These are phyloP conservation scores for Elongisporangium anandrum DNA, from an alignment of 352 stramenopile genomes.

Conservation along the genomic window DNA sequence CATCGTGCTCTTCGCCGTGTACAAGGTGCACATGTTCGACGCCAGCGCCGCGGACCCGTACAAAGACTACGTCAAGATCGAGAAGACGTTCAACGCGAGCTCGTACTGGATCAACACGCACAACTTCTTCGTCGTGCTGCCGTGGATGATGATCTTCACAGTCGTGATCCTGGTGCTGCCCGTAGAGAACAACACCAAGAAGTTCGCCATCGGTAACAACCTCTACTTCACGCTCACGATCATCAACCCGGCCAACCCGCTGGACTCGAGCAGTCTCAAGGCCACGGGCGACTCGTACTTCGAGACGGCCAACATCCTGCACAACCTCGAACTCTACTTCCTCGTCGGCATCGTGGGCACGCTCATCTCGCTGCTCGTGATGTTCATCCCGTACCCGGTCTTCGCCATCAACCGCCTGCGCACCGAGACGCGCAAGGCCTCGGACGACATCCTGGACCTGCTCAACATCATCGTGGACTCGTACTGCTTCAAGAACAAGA, in stretches of 20 bases:
- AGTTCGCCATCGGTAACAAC: constrained; percentile 79
- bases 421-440: constrained; percentile 37
- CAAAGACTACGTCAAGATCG: constrained; percentile 53
- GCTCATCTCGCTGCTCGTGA: constrained; percentile 63
- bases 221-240: constrained; percentile 81
- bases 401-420: constrained; percentile 63
- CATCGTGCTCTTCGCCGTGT: constrained; percentile 52
- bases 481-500: constrained; percentile 88
- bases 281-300: constrained; percentile 37
- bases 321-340: constrained; percentile 73
- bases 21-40: constrained; percentile 42
- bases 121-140: constrained; percentile 72
- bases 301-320: constrained; percentile 57
- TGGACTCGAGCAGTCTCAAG: constrained; percentile 47
- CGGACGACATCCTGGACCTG: constrained; percentile 60
- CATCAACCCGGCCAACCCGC: constrained; percentile 58
- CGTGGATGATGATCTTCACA: constrained; percentile 76
- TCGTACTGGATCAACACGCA: constrained; percentile 68
- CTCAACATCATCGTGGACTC: constrained; percentile 81
- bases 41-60: constrained; percentile 17
- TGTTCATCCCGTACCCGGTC: constrained; percentile 75
- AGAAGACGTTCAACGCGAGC: constrained; percentile 49
- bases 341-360: constrained; percentile 69
- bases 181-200: constrained; percentile 83
- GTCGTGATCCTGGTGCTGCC: constrained; percentile 54